phyloP scores from a whole-genome alignment of 768 basidiomycete species.

The Lyophyllum semitale region DNA sequence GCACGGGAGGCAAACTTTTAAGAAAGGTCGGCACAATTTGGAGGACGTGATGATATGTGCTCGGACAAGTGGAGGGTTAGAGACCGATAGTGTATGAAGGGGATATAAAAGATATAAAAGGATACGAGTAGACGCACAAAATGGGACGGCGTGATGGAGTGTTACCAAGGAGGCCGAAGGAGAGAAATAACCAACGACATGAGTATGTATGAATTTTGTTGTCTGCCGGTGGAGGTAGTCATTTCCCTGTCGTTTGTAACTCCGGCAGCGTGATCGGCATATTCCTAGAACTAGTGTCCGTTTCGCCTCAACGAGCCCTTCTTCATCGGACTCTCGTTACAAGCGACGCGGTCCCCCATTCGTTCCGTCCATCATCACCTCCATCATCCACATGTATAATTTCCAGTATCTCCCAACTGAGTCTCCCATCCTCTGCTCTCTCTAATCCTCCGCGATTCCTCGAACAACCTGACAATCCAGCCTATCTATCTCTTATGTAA shows the following conservation, averaged over 20 bases:
- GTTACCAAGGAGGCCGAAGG: conserved; percentile 47
- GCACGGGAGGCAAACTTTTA: conserved; percentile 28
- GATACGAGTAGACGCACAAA: conserved; percentile 28
- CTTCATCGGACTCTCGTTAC: conserved; percentile 41
- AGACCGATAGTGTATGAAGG: conserved; percentile 35
- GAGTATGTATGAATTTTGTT: conserved; percentile 28
- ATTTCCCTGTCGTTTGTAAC: conserved; percentile 22
- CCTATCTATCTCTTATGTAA: conserved; percentile 20
- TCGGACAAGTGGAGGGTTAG: conserved; percentile 30
- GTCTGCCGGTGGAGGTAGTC: conserved; percentile 25
- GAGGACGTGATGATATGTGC: conserved; percentile 31
- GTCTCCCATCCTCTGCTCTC: not conserved
- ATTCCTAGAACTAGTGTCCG: conserved; percentile 24
- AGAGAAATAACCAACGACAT: conserved; percentile 31
- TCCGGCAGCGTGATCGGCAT: conserved; percentile 35
- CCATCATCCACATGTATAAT: conserved; percentile 19
- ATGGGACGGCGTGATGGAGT: conserved; percentile 40
- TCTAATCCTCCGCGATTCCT: conserved; percentile 1
- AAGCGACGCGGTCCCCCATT: conserved; percentile 39
- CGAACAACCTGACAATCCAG: conserved; percentile 6
- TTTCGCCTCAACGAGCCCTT: conserved; percentile 20
- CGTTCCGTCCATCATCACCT: conserved; percentile 25
- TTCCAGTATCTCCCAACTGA: too few relatives aligned
- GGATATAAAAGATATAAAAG: conserved; percentile 33
- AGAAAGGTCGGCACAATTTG: conserved; percentile 38